Conservation (phyloP, 2,329 filamentous ascomycete species). For the Bipolaris gigantea region DNA sequence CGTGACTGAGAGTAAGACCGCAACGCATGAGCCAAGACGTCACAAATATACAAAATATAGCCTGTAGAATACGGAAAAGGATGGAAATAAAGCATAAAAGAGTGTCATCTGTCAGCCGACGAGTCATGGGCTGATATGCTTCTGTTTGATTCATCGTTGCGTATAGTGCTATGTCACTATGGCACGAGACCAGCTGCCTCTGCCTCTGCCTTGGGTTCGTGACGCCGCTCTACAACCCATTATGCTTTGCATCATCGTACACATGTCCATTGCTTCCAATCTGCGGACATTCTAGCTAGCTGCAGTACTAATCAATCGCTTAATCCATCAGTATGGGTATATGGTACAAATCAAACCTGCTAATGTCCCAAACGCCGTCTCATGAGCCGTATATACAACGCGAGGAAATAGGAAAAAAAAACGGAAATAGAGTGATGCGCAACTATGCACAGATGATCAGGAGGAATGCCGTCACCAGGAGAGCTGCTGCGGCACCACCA, state of each 20-base stretch:
- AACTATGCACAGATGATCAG: conserved; percentile 15
- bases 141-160: conserved; percentile 1
- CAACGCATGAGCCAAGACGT: conserved; percentile 1
- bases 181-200: no score
- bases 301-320: neutral
- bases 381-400: conserved; percentile 17
- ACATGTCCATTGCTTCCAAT: neutral
- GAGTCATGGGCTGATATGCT: neutral
- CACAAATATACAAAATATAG: neutral
- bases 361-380: conserved; percentile 19
- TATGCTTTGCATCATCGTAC: neutral
- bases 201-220: no score
- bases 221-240: neutral
- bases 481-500: conserved; percentile 9
- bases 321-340: conserved; percentile 28
- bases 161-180: neutral
- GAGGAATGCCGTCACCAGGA: conserved; percentile 16
- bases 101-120: neutral
- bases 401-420: conserved; percentile 10
- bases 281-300: neutral
- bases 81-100: neutral
- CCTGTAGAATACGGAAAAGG: neutral
- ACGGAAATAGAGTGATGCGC: neutral
- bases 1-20: neutral
- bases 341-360: conserved; percentile 26